Percentiles rank a stretch among this genome's conserved stretches.
Conservation (phyloP, 2,329 filamentous ascomycete genomes). For the Apiospora koreana region DNA sequence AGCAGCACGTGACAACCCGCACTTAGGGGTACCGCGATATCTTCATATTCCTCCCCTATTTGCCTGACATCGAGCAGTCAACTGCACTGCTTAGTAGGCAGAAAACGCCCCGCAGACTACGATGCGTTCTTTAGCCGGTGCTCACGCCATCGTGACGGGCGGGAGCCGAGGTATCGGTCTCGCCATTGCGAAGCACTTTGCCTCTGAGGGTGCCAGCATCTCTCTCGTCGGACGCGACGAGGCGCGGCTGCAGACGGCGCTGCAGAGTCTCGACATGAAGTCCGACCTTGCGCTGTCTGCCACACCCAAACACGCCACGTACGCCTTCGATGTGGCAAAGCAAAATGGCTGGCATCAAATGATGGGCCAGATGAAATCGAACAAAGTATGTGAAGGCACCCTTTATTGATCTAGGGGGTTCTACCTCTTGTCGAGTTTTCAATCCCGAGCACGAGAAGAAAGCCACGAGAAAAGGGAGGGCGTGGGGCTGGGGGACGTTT, state of each 20-base stretch:
- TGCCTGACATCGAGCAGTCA: background rate
- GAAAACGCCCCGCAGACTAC: slow-evolving; percentile 11
- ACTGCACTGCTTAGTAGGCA: too few species aligned
- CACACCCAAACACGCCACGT: slow-evolving; percentile 14
- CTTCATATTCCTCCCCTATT: background rate
- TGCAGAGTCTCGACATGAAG: slow-evolving; percentile 32
- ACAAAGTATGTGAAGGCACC: background rate
- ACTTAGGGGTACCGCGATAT: background rate
- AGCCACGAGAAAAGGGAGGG: background rate
- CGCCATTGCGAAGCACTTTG: slow-evolving; percentile 67
- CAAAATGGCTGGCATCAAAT: slow-evolving; percentile 5
- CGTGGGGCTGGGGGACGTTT: too few species aligned
- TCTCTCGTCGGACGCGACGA: slow-evolving; percentile 62
- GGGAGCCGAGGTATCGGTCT: slow-evolving; percentile 71
- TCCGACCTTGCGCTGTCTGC: slow-evolving; percentile 10
- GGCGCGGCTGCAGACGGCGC: slow-evolving; percentile 38
- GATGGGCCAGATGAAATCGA: background rate
- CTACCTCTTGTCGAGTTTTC: background rate
- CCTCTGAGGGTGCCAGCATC: slow-evolving; percentile 58
- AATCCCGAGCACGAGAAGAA: background rate
- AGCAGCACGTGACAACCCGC: background rate
- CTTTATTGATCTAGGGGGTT: too few species aligned
- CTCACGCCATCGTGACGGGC: slow-evolving; percentile 65
- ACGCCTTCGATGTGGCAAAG: slow-evolving; percentile 25
- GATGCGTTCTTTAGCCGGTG: slow-evolving; percentile 42